Conservation (phyloP, 1,139 yeast species). For the Torulaspora globosa region DNA sequence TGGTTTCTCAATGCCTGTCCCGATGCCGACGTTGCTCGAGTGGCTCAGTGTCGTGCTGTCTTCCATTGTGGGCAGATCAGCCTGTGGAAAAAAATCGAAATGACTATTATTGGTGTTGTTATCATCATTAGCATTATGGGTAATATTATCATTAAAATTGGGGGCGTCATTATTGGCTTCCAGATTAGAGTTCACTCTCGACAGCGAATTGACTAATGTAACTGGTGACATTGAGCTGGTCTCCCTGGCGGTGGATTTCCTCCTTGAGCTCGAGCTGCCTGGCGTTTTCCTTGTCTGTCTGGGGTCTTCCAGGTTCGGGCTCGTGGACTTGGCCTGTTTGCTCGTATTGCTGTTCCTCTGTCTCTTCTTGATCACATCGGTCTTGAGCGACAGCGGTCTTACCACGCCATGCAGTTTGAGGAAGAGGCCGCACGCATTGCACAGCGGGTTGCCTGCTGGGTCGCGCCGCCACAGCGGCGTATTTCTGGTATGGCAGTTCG, state of each 20-base stretch:
- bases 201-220: background rate
- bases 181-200: background rate
- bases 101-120: constrained; percentile 4
- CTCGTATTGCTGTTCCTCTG: constrained; percentile 29
- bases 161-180: background rate
- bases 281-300: background rate
- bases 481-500: constrained; percentile 87
- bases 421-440: constrained; percentile 94
- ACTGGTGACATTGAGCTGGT: constrained; percentile 9
- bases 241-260: constrained; percentile 7
- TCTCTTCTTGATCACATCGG: constrained; percentile 88
- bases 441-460: constrained; percentile 85
- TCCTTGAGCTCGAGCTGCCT: background rate
- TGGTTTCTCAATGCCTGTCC: background rate
- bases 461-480: constrained; percentile 96
- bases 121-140: constrained; percentile 1
- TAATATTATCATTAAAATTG: background rate
- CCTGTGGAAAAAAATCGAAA: constrained; percentile 4
- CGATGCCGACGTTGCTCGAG: background rate
- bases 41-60: constrained; percentile 5
- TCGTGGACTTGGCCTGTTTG: constrained; percentile 10
- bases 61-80: constrained; percentile 1
- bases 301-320: constrained; percentile 10
- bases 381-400: constrained; percentile 82
- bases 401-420: constrained; percentile 90